Conservation (phyloP, 2,329 filamentous ascomycete species). For the Fusarium globosum region DNA sequence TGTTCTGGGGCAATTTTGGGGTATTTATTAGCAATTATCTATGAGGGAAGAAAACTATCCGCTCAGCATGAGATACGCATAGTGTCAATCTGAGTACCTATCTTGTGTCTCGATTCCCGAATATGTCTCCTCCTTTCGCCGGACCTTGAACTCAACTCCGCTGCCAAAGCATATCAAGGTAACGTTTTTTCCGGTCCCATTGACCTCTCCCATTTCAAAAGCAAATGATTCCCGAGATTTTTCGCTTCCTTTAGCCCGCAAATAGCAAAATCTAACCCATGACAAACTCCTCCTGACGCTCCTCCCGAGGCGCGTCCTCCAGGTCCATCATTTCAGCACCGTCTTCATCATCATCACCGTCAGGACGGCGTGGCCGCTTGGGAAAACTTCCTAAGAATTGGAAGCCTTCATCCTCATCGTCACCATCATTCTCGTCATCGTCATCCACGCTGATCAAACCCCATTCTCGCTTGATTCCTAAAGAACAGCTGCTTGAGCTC, state of each 20-base stretch:
- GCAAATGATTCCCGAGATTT: slow-evolving; percentile 6
- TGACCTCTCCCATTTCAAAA: background rate
- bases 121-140: background rate
- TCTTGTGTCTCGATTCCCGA: background rate
- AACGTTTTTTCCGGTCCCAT: background rate
- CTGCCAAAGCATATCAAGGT: background rate
- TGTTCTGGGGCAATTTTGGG: background rate
- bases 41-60: background rate
- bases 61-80: background rate
- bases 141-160: background rate
- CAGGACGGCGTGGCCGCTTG: background rate
- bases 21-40: background rate
- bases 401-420: background rate
- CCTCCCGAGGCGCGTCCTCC: background rate
- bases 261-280: background rate
- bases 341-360: background rate
- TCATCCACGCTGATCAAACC: background rate
- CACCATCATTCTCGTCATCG: background rate
- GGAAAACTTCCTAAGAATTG: background rate
- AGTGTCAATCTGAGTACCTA: slow-evolving; percentile 7
- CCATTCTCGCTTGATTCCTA: slow-evolving; percentile 2
- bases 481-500: background rate
- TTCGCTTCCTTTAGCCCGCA: background rate
- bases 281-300: background rate
- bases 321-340: background rate